Conservation (phyloP, 1,284 basidiomycete genomes). For the Boletellus sp. region DNA sequence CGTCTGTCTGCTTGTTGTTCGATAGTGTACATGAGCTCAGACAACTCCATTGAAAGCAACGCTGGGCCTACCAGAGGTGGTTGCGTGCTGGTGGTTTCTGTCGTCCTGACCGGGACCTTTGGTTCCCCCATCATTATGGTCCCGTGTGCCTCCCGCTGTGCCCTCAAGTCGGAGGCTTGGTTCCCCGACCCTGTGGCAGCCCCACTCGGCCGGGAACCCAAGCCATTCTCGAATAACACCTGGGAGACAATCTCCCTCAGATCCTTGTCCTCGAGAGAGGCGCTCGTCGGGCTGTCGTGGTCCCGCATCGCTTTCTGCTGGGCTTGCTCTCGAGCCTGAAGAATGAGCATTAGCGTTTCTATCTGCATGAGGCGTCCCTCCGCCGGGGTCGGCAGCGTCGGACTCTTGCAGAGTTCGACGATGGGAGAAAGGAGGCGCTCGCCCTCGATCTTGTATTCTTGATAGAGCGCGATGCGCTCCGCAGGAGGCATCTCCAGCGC, state of each 20-base stretch:
- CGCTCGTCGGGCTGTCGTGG: conserved; percentile 40
- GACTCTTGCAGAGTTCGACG: conserved; percentile 41
- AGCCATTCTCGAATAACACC: conserved; percentile 17
- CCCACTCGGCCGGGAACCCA: conserved; percentile 16
- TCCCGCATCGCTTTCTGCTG: conserved; percentile 41
- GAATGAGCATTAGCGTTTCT: conserved; percentile 54
- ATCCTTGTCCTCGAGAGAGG: conserved; percentile 36
- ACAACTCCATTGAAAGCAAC: neutral
- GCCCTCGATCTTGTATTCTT: conserved; percentile 34
- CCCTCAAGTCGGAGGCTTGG: conserved; percentile 16
- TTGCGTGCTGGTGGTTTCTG: neutral
- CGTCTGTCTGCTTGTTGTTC: conserved; percentile 2
- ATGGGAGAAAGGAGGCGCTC: conserved; percentile 34
- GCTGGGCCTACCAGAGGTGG: conserved; percentile 8
- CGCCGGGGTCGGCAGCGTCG: conserved; percentile 43
- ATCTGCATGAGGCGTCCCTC: conserved; percentile 57
- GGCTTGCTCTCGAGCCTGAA: conserved; percentile 54
- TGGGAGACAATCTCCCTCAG: conserved; percentile 36
- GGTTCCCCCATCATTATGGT: conserved; percentile 14
- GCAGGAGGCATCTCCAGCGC: conserved; percentile 34
- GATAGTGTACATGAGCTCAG: conserved; percentile 2
- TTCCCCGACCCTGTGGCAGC: conserved; percentile 17
- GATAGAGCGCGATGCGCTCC: conserved; percentile 38
- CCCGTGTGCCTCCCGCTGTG: neutral
- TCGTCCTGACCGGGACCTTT: conserved; percentile 10